Evolutionary conservation across 352 stramenopile genomes (phyloP), one percentile per base, ranked within the genome.

Genomic region (Labyrinthula sp.): DNA sequence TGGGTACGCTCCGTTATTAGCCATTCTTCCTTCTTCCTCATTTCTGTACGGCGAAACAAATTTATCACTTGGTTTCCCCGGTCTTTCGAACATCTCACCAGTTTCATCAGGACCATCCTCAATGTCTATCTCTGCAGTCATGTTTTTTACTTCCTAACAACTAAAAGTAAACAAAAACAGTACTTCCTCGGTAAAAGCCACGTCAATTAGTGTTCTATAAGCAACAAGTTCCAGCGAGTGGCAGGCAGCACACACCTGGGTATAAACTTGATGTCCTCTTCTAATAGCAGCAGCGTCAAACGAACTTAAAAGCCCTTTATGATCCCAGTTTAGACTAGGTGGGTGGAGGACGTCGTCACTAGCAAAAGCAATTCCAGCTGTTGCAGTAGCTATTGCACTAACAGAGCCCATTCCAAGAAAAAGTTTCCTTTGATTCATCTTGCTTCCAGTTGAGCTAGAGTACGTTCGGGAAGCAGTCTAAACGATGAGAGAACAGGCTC

Each of bases 81-180:
- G 89, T 24, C 89, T 79, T 56, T 96, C 87, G 52, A 95, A 97
- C 87, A 96, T 96, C 67, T 97, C 89, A 30, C 89, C 89, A 59
- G 92, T 71, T 39, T 92, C 83, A 59, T 97, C 93, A 21, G 89
- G 89, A 33, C 84, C 89, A 57, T 97, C 87, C 6, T 81, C 64
- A 27, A 96, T 76, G 35, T 96, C 87, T 30, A 94, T 84, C 47
- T 95, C 84, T 8, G 72, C 72, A 1, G 82, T 80, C 40, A 92
- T 67, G 0, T 59, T 64, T 59, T 90, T 89, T 9, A 90, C 64
- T 36, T 60, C 57, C 27, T n/a, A n/a, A n/a, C n/a, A n/a, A n/a
- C n/a, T n/a, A n/a, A n/a, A n/a, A n/a, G n/a, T n/a, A n/a, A n/a
- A n/a, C n/a, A n/a, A n/a, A n/a, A n/a, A n/a, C n/a, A n/a, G n/a